Evolutionary conservation across 2,329 filamentous ascomycete genomes (phyloP).

Genomic region (Trichothecium roseum): DNA sequence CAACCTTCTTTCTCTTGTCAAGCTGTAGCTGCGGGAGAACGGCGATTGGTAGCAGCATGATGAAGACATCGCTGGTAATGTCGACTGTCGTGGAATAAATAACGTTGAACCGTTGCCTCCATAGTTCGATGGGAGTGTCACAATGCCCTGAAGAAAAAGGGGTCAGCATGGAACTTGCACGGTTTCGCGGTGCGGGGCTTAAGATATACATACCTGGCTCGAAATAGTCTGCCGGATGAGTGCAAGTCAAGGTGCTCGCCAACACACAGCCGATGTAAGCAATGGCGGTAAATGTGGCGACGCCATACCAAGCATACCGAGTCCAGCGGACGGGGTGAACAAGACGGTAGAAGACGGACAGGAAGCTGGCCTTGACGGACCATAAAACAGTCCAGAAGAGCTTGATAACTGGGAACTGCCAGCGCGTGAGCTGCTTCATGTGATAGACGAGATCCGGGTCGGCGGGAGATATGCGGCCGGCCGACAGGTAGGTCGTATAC

Average conservation of each 20-base stretch:
- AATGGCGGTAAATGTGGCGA: slow-evolving; percentile 9
- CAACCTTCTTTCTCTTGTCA: slow-evolving; percentile 9
- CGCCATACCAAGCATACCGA: slow-evolving; percentile 9
- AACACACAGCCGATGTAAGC: slow-evolving; percentile 10
- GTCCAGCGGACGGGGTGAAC: slow-evolving; percentile 7
- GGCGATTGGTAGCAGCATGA: slow-evolving; percentile 11
- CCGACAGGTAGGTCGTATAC: slow-evolving; percentile 8
- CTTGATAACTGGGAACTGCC: slow-evolving; percentile 13
- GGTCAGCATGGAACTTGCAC: neutral
- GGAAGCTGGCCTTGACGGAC: slow-evolving; percentile 14
- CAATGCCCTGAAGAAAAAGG: slow-evolving; percentile 7
- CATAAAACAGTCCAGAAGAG: slow-evolving; percentile 13
- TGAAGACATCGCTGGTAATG: slow-evolving; percentile 8
- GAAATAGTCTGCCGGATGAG: slow-evolving; percentile 7
- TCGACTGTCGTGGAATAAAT: slow-evolving; percentile 9
- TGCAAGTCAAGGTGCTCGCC: slow-evolving; percentile 8
- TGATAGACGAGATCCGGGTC: slow-evolving; percentile 2
- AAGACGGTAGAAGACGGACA: slow-evolving; percentile 11
- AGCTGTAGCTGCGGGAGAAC: slow-evolving; percentile 8
- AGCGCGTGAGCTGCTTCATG: slow-evolving; percentile 6
- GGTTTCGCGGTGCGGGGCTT: neutral
- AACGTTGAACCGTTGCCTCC: slow-evolving; percentile 8
- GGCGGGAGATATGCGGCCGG: slow-evolving; percentile 5
- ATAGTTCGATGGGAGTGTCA: slow-evolving; percentile 5
- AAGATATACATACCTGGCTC: slow-evolving; percentile 4